Base-by-base conservation (phyloP, 345 rosid genomes). In the Syzygium aromaticum region DNA sequence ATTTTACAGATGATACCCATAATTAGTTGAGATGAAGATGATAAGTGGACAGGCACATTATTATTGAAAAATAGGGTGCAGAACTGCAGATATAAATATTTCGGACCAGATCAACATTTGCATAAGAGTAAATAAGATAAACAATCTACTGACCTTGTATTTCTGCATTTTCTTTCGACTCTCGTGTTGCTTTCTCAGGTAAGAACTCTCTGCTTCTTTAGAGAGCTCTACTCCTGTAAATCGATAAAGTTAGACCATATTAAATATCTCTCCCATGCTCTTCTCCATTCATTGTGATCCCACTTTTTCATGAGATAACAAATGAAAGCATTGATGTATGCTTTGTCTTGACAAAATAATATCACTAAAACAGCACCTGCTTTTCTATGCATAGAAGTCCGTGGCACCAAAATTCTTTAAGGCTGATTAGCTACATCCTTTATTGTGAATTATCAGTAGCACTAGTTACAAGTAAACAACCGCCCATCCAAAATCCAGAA, bases 151-250 rank as follows among this genome's bases (percentile, higher is more conserved):
- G 91, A 97, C 98, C 99, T 92, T 91, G 92, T 94, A 97, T 85
- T 92, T 97, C 84, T 43, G 90, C 89, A 84, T 88, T 89, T 89
- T 94, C 91, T 91, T 93, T 88, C 91, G 96, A 54, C 87, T 93
- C 90, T 93, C 91, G 84, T 91, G 95, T 87, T 91, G 93, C 89
- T 91, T 95, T 87, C 90, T 94, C 89, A 97, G 92, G 89, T 86
- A 89, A 86, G 87, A 89, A 92, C 96, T 93, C 89, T 93, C 95
- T 56, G 87, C 92, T 84, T 93, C 94, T 86, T 88, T 91, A 78
- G 86, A 87, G 91, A 87, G 88, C 84, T 90, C 90, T 87, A 61
- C 91, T 87, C 92, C 93, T 91, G 82, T 43, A 59, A 87, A 17
- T 56, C 15, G 51, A 3, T 53, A 78, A 82, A 53, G 28, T 51